Evolutionary conservation across 306 rosid genomes (phyloP).

Genomic region (Hippophae gyantsensis): DNA sequence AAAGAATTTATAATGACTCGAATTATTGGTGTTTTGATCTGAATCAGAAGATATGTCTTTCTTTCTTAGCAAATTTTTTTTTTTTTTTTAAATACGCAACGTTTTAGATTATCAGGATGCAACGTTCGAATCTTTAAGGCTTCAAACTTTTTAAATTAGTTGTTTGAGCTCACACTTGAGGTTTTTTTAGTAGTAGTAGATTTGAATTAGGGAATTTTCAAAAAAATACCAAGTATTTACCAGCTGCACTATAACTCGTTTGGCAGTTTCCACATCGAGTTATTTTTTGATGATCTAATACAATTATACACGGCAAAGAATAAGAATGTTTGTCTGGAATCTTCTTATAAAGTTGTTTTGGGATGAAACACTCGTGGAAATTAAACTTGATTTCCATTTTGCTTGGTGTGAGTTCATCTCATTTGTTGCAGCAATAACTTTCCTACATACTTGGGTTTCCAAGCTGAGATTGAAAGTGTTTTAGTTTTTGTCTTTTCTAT

Average conservation of each 20-base stretch:
- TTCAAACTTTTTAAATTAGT: too few species aligned
- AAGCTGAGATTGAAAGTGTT: too few species aligned
- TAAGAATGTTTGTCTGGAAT: not conserved
- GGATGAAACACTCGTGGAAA: not conserved
- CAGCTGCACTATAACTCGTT: not conserved
- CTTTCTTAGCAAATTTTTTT: not conserved
- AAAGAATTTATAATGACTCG: not conserved
- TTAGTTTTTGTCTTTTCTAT: too few species aligned
- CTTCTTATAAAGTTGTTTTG: not conserved
- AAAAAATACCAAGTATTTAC: not conserved
- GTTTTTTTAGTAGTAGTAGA: too few species aligned
- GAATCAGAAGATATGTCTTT: not conserved
- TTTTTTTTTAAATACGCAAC: not conserved
- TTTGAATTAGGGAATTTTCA: not conserved
- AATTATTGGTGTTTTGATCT: not conserved
- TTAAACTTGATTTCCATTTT: not conserved
- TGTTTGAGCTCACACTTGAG: too few species aligned
- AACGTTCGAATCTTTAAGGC: not conserved
- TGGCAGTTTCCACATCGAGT: not conserved
- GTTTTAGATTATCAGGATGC: not conserved
- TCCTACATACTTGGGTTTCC: too few species aligned
- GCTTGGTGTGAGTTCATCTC: not conserved
- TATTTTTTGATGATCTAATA: too few species aligned
- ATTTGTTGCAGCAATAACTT: not conserved
- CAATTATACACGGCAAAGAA: not conserved